These are phyloP conservation scores for Boletus huronensis DNA, from an alignment of 768 basidiomycete species.

Conservation along the genomic window DNA sequence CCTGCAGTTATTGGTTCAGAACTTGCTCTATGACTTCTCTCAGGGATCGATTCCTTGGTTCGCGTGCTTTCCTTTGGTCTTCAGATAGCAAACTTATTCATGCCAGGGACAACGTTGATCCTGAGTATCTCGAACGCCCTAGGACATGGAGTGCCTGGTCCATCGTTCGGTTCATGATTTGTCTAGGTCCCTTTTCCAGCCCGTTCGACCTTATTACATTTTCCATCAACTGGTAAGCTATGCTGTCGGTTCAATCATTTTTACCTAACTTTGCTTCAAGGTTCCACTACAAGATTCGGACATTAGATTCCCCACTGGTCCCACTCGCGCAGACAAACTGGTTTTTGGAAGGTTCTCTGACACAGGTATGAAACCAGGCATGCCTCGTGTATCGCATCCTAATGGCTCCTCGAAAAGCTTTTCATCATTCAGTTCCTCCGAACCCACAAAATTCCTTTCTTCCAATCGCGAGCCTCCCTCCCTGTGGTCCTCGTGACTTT, in stretches of 20 bases:
- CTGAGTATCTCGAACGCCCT: constrained; percentile 33
- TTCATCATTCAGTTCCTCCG: constrained; percentile 34
- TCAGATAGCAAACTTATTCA: constrained; percentile 5
- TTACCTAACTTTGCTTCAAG: constrained; percentile 8
- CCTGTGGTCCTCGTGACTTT: constrained; percentile 28
- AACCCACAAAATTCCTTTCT: constrained; percentile 30
- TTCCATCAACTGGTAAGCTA: constrained; percentile 30
- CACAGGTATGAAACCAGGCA: constrained; percentile 26
- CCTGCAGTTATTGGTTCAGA: constrained; percentile 31
- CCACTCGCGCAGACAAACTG: constrained; percentile 35
- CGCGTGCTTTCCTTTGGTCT: background rate
- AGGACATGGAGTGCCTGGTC: constrained; percentile 33
- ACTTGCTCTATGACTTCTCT: constrained; percentile 36
- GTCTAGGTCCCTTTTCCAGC: constrained; percentile 35
- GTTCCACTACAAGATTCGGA: constrained; percentile 32
- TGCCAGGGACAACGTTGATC: constrained; percentile 36
- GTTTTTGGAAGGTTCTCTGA: constrained; percentile 36
- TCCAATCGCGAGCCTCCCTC: constrained; percentile 31
- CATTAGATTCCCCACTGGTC: constrained; percentile 26
- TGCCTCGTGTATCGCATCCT: background rate
- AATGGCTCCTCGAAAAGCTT: constrained; percentile 17
- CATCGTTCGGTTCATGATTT: constrained; percentile 36
- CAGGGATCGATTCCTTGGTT: constrained; percentile 37
- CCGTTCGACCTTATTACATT: constrained; percentile 34
- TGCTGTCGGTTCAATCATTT: background rate